These are phyloP conservation scores for Bertia moriformis DNA, from an alignment of 2,329 filamentous ascomycete genomes.

Conservation along the genomic window DNA sequence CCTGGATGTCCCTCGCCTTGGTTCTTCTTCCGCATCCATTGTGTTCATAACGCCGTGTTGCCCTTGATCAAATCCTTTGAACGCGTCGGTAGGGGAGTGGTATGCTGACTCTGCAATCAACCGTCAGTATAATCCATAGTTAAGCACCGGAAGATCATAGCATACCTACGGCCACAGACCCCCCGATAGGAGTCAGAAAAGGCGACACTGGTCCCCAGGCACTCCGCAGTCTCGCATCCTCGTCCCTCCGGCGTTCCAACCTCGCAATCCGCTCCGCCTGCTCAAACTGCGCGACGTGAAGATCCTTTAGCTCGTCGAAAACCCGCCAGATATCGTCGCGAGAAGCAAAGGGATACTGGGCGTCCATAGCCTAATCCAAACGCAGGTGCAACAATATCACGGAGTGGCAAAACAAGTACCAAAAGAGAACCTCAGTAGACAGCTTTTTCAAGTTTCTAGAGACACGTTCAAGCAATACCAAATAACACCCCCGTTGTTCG, in stretches of 20 bases:
- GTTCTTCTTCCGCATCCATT: conserved; percentile 45
- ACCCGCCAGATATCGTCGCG: conserved; percentile 44
- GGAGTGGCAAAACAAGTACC: too few species aligned
- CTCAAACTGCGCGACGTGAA: conserved; percentile 43
- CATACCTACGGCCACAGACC: conserved; percentile 40
- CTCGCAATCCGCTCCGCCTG: conserved; percentile 44
- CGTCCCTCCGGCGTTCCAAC: conserved; percentile 44
- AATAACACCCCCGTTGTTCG: not conserved
- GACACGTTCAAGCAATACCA: not conserved
- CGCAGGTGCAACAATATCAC: too few species aligned
- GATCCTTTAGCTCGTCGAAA: conserved; percentile 42
- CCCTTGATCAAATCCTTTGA: conserved; percentile 46
- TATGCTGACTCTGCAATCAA: conserved; percentile 32
- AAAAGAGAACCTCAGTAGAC: not conserved
- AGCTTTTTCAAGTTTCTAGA: not conserved
- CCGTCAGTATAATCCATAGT: not conserved
- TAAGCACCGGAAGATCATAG: not conserved
- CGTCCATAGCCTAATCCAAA: conserved; percentile 40
- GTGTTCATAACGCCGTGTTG: conserved; percentile 33
- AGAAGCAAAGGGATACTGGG: conserved; percentile 38
- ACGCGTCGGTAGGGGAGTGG: conserved; percentile 41
- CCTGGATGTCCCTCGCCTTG: conserved; percentile 44
- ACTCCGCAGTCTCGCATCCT: conserved; percentile 46
- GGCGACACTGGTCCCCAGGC: conserved; percentile 49
- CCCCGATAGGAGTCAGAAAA: conserved; percentile 39